Percentiles rank a stretch among this genome's conserved stretches.
Evolutionary conservation across 2,329 filamentous ascomycete genomes (phyloP).

Genomic region (Beauveria caledonica): DNA sequence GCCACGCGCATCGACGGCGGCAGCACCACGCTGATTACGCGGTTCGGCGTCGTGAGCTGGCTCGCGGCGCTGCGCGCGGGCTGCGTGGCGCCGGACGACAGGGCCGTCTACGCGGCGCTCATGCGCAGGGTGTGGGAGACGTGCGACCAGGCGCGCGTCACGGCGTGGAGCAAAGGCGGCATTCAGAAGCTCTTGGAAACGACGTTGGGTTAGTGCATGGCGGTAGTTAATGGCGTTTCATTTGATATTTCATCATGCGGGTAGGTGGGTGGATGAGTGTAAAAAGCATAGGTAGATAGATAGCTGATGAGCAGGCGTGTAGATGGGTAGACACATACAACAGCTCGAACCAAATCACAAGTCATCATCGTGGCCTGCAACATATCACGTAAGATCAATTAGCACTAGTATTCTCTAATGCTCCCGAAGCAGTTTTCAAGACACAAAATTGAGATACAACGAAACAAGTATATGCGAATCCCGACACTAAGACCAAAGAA

Average conservation of each 20-base stretch:
- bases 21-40: slow-evolving; percentile 71
- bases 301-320: neutral
- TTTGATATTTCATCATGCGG: neutral
- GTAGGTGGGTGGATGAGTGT: no score
- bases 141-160: slow-evolving; percentile 58
- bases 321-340: neutral
- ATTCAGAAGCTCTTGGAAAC: slow-evolving; percentile 22
- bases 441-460: neutral
- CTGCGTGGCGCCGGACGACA: slow-evolving; percentile 33
- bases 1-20: slow-evolving; percentile 61
- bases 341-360: neutral
- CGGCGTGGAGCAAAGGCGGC: slow-evolving; percentile 55
- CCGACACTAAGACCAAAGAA: neutral
- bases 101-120: slow-evolving; percentile 44
- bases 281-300: neutral
- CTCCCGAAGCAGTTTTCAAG: neutral
- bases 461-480: neutral
- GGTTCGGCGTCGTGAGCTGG: slow-evolving; percentile 70
- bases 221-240: neutral
- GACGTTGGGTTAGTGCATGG: neutral
- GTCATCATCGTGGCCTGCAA: neutral
- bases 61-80: slow-evolving; percentile 51
- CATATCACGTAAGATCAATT: neutral
- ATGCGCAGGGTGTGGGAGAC: slow-evolving; percentile 52
- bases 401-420: neutral